Percentiles rank a stretch among this genome's conserved stretches.
Conservation (phyloP, 345 rosid genomes). For the rapeseed (Brassica napus) region Da-Ae NC_063441.1:15843501-15844000, state of each 20-base stretch:
- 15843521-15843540: conserved; percentile 9
- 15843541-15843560: conserved; percentile 17
- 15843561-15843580: conserved; percentile 22
- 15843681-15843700: conserved; percentile 37
- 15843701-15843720: conserved; percentile 18
- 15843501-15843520: conserved; percentile 28
- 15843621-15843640: conserved; percentile 25
- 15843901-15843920: background rate
- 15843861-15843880: background rate
- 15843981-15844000: background rate
- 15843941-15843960: background rate
- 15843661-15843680: conserved; percentile 40
- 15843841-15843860: background rate
- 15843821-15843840: background rate
- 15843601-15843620: conserved; percentile 13
- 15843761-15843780: background rate
- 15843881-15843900: background rate
- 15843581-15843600: background rate
- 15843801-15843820: background rate
- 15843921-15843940: background rate
- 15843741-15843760: conserved; percentile 14
- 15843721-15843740: conserved; percentile 16
- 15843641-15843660: conserved; percentile 33
- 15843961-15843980: background rate
- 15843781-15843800: conserved; percentile 4